Evolutionary conservation across 2,329 filamentous ascomycete genomes (phyloP), one percentile per base, ranked within the genome.

Genomic region (Elsinoe fawcettii): DNA sequence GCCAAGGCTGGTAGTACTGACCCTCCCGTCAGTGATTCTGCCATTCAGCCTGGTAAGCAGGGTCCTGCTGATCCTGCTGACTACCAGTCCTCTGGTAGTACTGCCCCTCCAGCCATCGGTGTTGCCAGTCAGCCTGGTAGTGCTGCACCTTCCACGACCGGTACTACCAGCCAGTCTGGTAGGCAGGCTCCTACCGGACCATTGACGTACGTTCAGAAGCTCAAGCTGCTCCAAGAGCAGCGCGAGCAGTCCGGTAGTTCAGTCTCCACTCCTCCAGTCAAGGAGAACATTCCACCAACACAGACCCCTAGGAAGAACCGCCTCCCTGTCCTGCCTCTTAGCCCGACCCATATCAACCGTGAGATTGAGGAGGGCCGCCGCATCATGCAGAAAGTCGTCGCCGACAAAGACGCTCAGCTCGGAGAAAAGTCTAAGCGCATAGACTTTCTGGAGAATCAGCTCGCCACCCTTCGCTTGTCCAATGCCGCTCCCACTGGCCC

Each of bases 361-460:
- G 49, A 53, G 30, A 53, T 53, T 16, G 49, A 53, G 32, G 34
- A 53, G 39, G 49, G 49, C 23, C 49, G 49, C 20, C 49, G 49
- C 4, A 53, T 53, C 49, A 39, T 39, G 49, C 49, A 53, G 32
- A 12, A 39, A n/a, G 4, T 22, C 9, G 2, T 53, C 2, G 32
- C 32, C 2, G 49, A 53, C 2, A 53, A 39, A 16, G 49, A 36
- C 8, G 18, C 18, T 3, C 23, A 41, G n/a, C 20, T 51, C 2
- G 4, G 9, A 1, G n/a, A 43, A 14, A 27, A 41, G 14, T n/a
- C 36, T 5, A 32, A 32, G 20, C 27, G n/a, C 5, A 43, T 57
- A 12, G 16, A 51, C 5, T 57, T 57, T 22, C 55, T 57, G 2
- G 20, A 51, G 8, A 11, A 8, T 12, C 44, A 53, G 34, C 8